Conservation (phyloP, 2,329 filamentous ascomycete species). For the Verticillium tricorpus region DNA sequence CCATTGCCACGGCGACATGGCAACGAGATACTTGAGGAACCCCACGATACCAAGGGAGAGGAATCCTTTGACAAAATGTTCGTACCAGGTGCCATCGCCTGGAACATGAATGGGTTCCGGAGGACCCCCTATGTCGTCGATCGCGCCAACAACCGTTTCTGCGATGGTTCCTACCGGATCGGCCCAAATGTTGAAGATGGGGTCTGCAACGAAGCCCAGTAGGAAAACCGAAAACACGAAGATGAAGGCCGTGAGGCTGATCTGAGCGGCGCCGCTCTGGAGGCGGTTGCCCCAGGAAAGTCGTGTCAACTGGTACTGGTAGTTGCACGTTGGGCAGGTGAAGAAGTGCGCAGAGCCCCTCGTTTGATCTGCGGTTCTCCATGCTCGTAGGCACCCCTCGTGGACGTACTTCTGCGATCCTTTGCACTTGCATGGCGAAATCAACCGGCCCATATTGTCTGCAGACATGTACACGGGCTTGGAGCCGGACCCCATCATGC, state of each 20-base stretch:
- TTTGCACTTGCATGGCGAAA: conserved; percentile 90
- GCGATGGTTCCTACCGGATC: conserved; percentile 66
- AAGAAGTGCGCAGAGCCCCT: conserved; percentile 63
- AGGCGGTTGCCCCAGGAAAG: conserved; percentile 70
- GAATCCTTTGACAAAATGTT: conserved; percentile 86
- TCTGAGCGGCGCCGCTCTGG: conserved; percentile 61
- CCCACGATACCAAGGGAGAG: conserved; percentile 86
- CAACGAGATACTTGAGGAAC: conserved; percentile 73
- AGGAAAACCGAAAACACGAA: conserved; percentile 70
- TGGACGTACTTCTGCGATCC: conserved; percentile 93
- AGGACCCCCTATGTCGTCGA: conserved; percentile 33
- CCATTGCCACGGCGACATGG: conserved; percentile 71
- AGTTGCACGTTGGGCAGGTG: conserved; percentile 84
- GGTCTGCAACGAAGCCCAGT: conserved; percentile 88
- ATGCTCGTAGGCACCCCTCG: conserved; percentile 79
- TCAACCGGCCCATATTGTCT: conserved; percentile 70
- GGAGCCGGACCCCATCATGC: conserved; percentile 15
- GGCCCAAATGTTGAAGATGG: conserved; percentile 82
- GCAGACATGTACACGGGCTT: conserved; percentile 59
- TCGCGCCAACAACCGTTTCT: conserved; percentile 43
- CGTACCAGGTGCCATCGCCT: conserved; percentile 61
- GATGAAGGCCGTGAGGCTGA: conserved; percentile 66
- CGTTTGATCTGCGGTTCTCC: conserved; percentile 61
- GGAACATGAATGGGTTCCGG: conserved; percentile 22
- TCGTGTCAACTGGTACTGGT: conserved; percentile 73